Evolutionary conservation across 345 rosid species (phyloP), one percentile per base, ranked within the genome.

Genomic region (Ricinus communis): DNA sequence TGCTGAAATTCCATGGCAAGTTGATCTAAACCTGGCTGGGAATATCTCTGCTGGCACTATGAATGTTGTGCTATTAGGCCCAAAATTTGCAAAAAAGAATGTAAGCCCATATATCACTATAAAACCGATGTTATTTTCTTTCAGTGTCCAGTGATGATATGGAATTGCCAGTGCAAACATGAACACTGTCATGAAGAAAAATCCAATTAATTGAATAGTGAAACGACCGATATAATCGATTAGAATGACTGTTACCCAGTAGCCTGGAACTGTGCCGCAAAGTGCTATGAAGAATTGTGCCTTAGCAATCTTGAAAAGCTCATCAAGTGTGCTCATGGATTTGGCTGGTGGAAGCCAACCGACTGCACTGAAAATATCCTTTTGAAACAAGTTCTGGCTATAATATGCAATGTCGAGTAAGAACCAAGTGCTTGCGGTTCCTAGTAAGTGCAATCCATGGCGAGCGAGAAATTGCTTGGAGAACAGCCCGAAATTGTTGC

Each of bases 1-100:
- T 21, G 75, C 63, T 21, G 75, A 64, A 11, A 72, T 72, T 10
- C 75, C 75, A 59, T 73, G 66, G 22, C 61, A 66, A 1, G 71
- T 59, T 41, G 76, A 58, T 13, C 65, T 1, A 0, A 55, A 45
- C 50, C 70, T 31, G 11, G 38, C 70, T 5, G 70, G 67, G 28
- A 66, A 73, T 11, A 66, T 73, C 57, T 66, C 71, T 2, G 61
- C 66, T 46, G 59, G 77, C 4, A 56, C 70, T 14, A 65, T 25
- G 15, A 64, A 72, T 53, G 70, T 72, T 0, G 65, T 55, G 45
- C 60, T 47, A 49, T 58, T 49, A 14, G 65, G 76, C 52, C 71
- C 65, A 49, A 66, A 66, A n/a, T 66, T 73, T 61, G 71, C 76
- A 49, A 38, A 73, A 13, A 69, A 66, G 4, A 50, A 71, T 10